phyloP scores from a whole-genome alignment of 2,329 filamentous ascomycete species.

The Colletotrichum caudatum region DNA sequence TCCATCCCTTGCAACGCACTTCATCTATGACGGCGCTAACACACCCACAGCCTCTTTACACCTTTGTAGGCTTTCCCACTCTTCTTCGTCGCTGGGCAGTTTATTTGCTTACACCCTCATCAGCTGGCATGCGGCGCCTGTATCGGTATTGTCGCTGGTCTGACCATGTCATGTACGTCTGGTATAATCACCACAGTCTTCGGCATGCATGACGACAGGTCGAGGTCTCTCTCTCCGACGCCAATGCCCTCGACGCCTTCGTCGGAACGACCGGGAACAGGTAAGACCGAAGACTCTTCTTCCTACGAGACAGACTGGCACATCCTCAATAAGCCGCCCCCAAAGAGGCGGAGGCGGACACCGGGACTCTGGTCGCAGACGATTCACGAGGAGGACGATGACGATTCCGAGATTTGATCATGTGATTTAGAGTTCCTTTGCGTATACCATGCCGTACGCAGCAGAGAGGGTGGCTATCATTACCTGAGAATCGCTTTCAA shows the following conservation, averaged over 20 bases:
- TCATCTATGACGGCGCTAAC: neutral
- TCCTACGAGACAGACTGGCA: constrained; percentile 55
- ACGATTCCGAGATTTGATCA: constrained; percentile 61
- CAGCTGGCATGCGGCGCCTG: constrained; percentile 74
- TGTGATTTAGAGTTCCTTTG: constrained; percentile 8
- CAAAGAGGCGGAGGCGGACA: constrained; percentile 55
- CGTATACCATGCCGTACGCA: constrained; percentile 14
- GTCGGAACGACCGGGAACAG: constrained; percentile 39
- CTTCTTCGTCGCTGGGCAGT: constrained; percentile 42
- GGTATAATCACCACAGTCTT: constrained; percentile 65
- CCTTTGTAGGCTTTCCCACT: constrained; percentile 52
- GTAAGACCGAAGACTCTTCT: constrained; percentile 44
- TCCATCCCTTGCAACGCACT: constrained; percentile 27
- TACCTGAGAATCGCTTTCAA: constrained; percentile 31
- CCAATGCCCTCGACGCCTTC: constrained; percentile 52
- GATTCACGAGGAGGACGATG: constrained; percentile 80
- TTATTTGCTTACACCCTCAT: constrained; percentile 42
- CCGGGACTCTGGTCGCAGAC: constrained; percentile 71
- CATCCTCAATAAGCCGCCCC: constrained; percentile 50
- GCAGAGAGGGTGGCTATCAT: constrained; percentile 9
- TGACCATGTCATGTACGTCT: constrained; percentile 69
- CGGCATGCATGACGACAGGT: constrained; percentile 53
- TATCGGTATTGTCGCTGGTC: constrained; percentile 73
- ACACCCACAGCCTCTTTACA: constrained; percentile 54
- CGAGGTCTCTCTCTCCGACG: constrained; percentile 33